Evolutionary conservation across 176 grass and related monocot genomes (phyloP).

Genomic region (Juncus inflexus): DNA sequence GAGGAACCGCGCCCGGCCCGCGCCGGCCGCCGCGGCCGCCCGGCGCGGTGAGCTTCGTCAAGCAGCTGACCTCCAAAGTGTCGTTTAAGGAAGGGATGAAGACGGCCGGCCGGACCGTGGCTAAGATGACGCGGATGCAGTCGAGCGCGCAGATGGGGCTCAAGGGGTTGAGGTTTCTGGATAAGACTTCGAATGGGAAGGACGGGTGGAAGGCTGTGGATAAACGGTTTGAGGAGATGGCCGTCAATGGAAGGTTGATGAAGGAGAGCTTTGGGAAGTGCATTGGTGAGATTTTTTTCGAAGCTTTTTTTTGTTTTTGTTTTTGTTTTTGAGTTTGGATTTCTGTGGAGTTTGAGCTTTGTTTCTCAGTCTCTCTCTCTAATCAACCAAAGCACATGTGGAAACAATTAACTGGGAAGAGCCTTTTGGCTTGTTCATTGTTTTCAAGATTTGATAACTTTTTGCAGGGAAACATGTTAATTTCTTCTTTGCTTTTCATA

Average conservation of each 20-base stretch:
- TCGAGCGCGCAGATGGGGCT: constrained; percentile 64
- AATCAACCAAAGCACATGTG: too few relatives aligned
- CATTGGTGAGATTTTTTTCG: constrained; percentile 54
- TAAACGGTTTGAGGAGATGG: constrained; percentile 68
- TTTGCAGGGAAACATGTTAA: too few relatives aligned
- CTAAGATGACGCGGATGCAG: constrained; percentile 56
- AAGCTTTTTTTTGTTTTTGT: neutral
- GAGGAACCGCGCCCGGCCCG: constrained; percentile 28
- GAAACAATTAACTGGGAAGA: too few relatives aligned
- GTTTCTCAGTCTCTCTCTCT: neutral
- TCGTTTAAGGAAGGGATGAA: constrained; percentile 71
- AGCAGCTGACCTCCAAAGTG: constrained; percentile 52
- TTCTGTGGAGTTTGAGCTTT: neutral
- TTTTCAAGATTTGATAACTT: too few relatives aligned
- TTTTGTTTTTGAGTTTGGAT: neutral
- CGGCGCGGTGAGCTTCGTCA: constrained; percentile 41
- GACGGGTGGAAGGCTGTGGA: constrained; percentile 81
- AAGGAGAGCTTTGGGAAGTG: constrained; percentile 94
- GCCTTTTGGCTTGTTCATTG: too few relatives aligned
- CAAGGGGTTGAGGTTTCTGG: constrained; percentile 63
- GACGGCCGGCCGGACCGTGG: constrained; percentile 32
- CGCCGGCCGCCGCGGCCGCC: constrained; percentile 52
- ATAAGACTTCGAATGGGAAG: constrained; percentile 68
- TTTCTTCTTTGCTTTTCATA: too few relatives aligned
- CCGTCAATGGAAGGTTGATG: constrained; percentile 39